Evolutionary conservation across 306 rosid species (phyloP), one percentile per base, ranked within the genome.

Genomic region (Prinsepia uniflora): DNA sequence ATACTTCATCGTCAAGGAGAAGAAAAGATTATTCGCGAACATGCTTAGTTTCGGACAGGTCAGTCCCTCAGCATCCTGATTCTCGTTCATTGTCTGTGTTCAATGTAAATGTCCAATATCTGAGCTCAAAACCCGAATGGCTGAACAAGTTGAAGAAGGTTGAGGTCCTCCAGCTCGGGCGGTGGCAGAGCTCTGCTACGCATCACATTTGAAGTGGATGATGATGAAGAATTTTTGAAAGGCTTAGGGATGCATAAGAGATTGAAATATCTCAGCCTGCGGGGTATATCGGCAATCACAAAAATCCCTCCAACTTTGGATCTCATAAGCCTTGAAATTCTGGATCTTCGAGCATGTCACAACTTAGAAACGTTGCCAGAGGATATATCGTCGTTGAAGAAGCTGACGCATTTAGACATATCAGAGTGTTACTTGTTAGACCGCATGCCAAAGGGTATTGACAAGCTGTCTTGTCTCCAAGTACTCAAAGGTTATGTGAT

Each of bases 391-490:
- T 43, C n/a, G 0, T 63, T 84, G 53, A 63, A 4, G 66, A 78
- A 53, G 49, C 83, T 84, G 15, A 84, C 85, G 0, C 87, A 80
- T 57, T 52, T 80, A 22, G 81, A 80, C 65, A 50, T 80, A 9
- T 75, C 85, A 0, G 70, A 81, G n/a, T 84, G 85, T 62, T 84
- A 78, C 75, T 19, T 84, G 59, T 70, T 81, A 41, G 88, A 78
- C 11, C 70, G 61, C 52, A 72, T 78, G 80, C 88, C 88, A 2
- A 78, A 48, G 36, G 88, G 81, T n/a, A 24, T 84, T 6, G 65
- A 59, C 3, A 65, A 73, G 2, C 83, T 84, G 24, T 15, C 45
- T 5, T 71, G 75, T 1, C 76, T 84, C 2, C 81, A 81, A 78
- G 85, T 78, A 0, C 74, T 84, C 3, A 81, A 84, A 49, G 88